Base-by-base conservation (phyloP, 331 rosid species). In the Pyrus hybrid region DNA sequence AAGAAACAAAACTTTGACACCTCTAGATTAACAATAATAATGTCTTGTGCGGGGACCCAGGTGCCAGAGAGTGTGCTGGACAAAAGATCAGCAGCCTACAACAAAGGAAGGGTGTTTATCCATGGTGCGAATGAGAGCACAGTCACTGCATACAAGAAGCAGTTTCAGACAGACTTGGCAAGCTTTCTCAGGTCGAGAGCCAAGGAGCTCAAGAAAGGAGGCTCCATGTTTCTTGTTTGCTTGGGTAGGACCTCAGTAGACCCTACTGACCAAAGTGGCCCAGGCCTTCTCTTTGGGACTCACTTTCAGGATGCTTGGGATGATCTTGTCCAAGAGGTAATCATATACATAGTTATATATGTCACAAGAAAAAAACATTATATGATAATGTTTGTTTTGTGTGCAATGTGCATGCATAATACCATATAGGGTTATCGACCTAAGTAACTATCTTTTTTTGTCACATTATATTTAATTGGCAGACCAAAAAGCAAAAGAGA, bases 281-380 rank as follows among this genome's bases (percentile, higher is more conserved):
- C 97, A 8, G 99, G 98, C 71, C 90, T 88, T 25, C 96, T 95
- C 62, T 92, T 95, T 51, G 99, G 99, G 85, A 95, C 98, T 86
- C 99, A 95, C 79, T 95, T 90, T 87, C 99, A 95, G 79, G 99
- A 92, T 83, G 97, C 98, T 74, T 95, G 99, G 99, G 91, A 89
- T 84, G 99, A 95, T 81, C 97, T 95, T 85, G 93, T 92, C 93
- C 99, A 86, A 77, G 91, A 95, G 99, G 99, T 95, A 88, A 62
- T 63, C 32, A 78, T 77, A 26, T 56, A 23, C 43, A 3, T 43
- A 77, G 22, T 49, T 66, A 69, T 22, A n/a, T 58, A 58, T 22
- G 64, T 22, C 29, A 58, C 63, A 12, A 58, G 28, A 11, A 21
- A 9, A 37, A 21, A 22, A 11, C 63, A 58, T 58, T 58, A 9